A percentile compares a stretch with the other conserved stretches of the same genome.
phyloP scores from a whole-genome alignment of 352 stramenopile species.

The Phytophthora rubi region DNA sequence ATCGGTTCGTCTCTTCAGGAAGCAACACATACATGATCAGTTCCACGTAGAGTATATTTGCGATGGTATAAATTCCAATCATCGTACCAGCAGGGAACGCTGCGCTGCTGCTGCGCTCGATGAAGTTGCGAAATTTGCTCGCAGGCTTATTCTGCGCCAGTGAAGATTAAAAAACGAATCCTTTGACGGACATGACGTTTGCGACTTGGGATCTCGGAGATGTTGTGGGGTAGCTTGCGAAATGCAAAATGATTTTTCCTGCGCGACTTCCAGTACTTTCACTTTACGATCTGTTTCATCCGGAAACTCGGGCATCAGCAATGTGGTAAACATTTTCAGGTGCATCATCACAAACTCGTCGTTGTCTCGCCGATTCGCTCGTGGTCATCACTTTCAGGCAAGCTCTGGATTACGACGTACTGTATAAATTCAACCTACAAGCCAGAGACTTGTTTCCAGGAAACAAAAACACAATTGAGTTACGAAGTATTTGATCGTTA shows the following conservation, averaged over 20 bases:
- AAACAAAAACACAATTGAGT: too few species aligned
- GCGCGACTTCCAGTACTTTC: too few species aligned
- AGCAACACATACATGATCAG: not conserved
- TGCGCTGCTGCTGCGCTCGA: constrained; percentile 24
- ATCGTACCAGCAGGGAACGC: constrained; percentile 34
- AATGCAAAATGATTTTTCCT: not conserved
- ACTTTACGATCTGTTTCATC: not conserved
- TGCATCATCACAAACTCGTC: not conserved
- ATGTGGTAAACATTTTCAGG: not conserved
- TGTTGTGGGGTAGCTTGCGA: not conserved
- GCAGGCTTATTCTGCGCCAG: constrained; percentile 24
- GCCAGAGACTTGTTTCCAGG: too few species aligned
- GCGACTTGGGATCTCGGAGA: not conserved
- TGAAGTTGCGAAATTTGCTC: constrained; percentile 40
- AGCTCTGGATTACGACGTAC: not conserved
- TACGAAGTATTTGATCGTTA: too few species aligned
- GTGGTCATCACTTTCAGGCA: too few species aligned
- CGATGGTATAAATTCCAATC: not conserved
- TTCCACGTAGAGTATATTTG: not conserved
- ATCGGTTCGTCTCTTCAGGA: constrained; percentile 38
- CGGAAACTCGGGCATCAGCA: not conserved
- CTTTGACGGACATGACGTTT: constrained; percentile 12
- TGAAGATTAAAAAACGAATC: constrained; percentile 15
- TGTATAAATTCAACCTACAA: not conserved
- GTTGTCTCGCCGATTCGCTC: too few species aligned